Conservation (phyloP, 139 green algal species). For the Zygnema cylindricum region DNA sequence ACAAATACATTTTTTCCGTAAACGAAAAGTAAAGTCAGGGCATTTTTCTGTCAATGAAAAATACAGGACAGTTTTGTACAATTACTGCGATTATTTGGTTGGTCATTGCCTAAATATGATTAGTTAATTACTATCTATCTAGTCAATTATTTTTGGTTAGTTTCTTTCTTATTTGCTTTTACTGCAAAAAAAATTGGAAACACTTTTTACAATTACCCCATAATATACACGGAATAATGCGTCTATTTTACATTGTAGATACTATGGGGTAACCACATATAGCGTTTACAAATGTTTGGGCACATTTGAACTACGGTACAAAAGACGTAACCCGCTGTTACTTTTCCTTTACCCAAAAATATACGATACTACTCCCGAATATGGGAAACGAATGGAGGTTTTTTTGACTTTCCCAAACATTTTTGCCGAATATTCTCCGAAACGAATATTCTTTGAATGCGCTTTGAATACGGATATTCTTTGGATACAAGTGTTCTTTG, state of each 20-base stretch:
- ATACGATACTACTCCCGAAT: too few relatives aligned
- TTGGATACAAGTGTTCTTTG: too few relatives aligned
- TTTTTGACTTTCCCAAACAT: too few relatives aligned
- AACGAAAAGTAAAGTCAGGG: not conserved
- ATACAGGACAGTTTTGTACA: not conserved
- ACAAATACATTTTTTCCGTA: not conserved
- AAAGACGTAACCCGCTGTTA: not conserved
- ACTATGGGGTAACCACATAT: not conserved
- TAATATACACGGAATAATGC: not conserved
- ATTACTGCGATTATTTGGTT: not conserved
- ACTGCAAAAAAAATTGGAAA: slow-evolving; percentile 1
- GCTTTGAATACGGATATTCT: too few relatives aligned
- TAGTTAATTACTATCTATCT: not conserved
- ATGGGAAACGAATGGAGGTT: too few relatives aligned
- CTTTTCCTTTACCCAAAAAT: not conserved
- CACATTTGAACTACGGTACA: not conserved
- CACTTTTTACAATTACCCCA: not conserved
- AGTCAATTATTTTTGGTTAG: not conserved
- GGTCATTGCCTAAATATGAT: not conserved
- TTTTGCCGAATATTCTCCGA: too few relatives aligned
- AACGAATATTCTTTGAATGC: too few relatives aligned
- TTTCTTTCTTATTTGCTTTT: not conserved
- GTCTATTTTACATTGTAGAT: not conserved
- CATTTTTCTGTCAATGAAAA: not conserved
- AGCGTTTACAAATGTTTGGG: not conserved